Evolutionary conservation across 2,329 filamentous ascomycete genomes (phyloP).

Genomic region (Penicillium verrucosum): DNA sequence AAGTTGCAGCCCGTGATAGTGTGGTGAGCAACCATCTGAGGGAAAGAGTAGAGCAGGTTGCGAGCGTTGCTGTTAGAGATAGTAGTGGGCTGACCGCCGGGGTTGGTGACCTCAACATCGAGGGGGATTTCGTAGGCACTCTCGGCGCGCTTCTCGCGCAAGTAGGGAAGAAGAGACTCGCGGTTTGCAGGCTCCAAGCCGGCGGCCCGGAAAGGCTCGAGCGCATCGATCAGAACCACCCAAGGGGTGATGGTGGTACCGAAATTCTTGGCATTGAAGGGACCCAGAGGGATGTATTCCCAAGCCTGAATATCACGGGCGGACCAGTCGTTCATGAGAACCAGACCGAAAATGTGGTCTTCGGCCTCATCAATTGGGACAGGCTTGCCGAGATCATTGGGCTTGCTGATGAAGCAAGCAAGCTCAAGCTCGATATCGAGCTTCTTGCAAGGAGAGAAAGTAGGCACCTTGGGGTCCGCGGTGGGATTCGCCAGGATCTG

Average conservation of each 20-base stretch:
- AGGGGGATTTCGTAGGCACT: constrained; percentile 68
- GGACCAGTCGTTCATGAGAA: constrained; percentile 85
- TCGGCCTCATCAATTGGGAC: constrained; percentile 64
- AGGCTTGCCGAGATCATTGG: constrained; percentile 62
- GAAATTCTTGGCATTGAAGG: constrained; percentile 83
- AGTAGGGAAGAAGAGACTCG: constrained; percentile 57
- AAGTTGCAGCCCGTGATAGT: constrained; percentile 72
- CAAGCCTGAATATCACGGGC: constrained; percentile 78
- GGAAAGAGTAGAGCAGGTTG: constrained; percentile 76
- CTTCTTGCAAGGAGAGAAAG: constrained; percentile 61
- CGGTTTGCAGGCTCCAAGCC: constrained; percentile 55
- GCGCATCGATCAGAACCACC: constrained; percentile 72
- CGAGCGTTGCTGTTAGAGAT: constrained; percentile 61
- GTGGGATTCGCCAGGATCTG: constrained; percentile 67
- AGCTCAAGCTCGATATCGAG: constrained; percentile 80
- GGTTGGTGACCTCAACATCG: constrained; percentile 55
- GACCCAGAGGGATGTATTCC: constrained; percentile 80
- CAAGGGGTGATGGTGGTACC: constrained; percentile 73
- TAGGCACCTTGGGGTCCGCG: constrained; percentile 60
- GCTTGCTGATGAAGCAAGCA: constrained; percentile 67
- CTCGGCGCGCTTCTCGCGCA: constrained; percentile 57
- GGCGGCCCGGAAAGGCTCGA: constrained; percentile 62
- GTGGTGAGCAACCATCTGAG: constrained; percentile 79
- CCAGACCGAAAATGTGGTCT: constrained; percentile 72
- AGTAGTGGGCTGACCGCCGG: constrained; percentile 52